Conservation (phyloP, 306 rosid genomes). For the Benincasa hispida region DNA sequence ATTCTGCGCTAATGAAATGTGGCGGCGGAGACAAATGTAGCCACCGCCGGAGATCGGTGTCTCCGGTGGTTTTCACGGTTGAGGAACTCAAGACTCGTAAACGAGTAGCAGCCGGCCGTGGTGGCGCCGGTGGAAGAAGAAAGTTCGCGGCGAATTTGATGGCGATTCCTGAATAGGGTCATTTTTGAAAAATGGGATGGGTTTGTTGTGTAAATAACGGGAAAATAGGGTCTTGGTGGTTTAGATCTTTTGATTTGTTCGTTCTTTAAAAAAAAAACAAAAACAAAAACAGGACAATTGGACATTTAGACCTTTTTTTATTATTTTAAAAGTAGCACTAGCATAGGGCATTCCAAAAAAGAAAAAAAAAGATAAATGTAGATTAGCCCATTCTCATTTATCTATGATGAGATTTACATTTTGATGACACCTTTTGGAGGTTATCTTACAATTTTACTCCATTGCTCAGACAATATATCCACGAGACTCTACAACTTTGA, state of each 20-base stretch:
- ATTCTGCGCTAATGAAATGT: slow-evolving; percentile 59
- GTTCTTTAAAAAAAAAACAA: neutral
- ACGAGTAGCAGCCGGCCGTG: neutral
- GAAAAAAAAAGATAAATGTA: no score
- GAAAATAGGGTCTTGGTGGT: neutral
- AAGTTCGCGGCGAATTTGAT: slow-evolving; percentile 37
- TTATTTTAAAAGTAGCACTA: neutral
- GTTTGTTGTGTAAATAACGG: slow-evolving; percentile 21
- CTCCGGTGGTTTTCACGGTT: slow-evolving; percentile 23
- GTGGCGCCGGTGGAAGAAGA: slow-evolving; percentile 7
- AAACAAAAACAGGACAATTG: no score
- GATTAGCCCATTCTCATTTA: neutral
- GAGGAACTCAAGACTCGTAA: slow-evolving; percentile 17
- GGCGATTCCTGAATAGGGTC: slow-evolving; percentile 60
- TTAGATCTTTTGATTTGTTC: neutral
- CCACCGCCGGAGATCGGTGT: slow-evolving; percentile 8
- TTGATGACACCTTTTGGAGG: neutral
- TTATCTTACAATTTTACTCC: neutral
- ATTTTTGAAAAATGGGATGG: neutral
- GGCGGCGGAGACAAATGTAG: slow-evolving; percentile 28
- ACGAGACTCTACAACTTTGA: neutral
- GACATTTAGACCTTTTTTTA: neutral
- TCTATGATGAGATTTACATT: neutral
- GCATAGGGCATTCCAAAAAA: neutral
- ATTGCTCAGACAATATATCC: neutral